Evolutionary conservation across 768 basidiomycete genomes (phyloP).

Genomic region (Paxillus rubicundulus): DNA sequence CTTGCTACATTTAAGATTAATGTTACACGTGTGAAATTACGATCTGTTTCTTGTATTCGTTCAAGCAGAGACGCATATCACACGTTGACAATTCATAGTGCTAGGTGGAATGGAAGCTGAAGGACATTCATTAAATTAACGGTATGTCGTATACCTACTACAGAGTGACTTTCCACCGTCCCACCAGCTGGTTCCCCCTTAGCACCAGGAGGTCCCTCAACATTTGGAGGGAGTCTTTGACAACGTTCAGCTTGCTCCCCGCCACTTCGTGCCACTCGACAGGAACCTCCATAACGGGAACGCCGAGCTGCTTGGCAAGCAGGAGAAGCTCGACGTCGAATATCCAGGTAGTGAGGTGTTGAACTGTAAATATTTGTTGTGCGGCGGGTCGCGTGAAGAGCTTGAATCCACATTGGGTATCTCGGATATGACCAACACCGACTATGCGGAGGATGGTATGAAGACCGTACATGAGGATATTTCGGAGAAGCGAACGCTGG

Average conservation of each 20-base stretch:
- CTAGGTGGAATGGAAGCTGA: not conserved
- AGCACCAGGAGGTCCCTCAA: constrained; percentile 82
- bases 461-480: constrained; percentile 91
- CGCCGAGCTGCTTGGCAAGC: constrained; percentile 71
- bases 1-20: constrained; percentile 34
- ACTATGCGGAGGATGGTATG: constrained; percentile 87
- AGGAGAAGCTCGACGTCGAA: constrained; percentile 94
- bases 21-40: constrained; percentile 31
- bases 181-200: constrained; percentile 74
- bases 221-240: constrained; percentile 87
- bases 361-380: constrained; percentile 76
- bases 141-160: constrained; percentile 25
- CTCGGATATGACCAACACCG: constrained; percentile 86
- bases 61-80: constrained; percentile 23
- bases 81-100: constrained; percentile 16
- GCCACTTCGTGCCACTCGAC: constrained; percentile 93
- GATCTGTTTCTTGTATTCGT: constrained; percentile 27
- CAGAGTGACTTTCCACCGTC: constrained; percentile 61
- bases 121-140: constrained; percentile 24
- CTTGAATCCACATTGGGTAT: constrained; percentile 98
- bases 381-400: constrained; percentile 85
- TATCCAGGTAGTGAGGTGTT: constrained; percentile 91
- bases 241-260: constrained; percentile 87
- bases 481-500: constrained; percentile 85
- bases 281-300: constrained; percentile 83